Base-by-base conservation (phyloP, 176 grass and related monocot genomes). In the Chrysopogon serrulatus region DNA sequence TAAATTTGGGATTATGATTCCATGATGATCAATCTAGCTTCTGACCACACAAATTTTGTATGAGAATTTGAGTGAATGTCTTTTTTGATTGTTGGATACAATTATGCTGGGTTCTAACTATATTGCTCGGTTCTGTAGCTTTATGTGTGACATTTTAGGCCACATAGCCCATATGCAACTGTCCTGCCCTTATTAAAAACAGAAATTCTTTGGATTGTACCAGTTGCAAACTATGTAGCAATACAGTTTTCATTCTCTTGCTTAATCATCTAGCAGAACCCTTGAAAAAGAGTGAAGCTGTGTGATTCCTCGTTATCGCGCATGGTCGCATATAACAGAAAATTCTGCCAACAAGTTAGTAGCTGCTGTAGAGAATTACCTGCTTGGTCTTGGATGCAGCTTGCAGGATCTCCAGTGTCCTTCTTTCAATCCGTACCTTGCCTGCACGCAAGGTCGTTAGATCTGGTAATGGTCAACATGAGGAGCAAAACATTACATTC, bases 341-440 rank as follows among this genome's bases (percentile, higher is more conserved):
- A 57, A 76, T 47, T 36, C 15, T 2, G 62, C 26, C 45, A 45
- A 79, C 10, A 31, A 65, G 26, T 73, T 18, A 60, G 62, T 23
- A 24, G 33, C 41, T 23, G 32, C 2, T 61, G 3, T 64, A 54
- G 36, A 49, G 8, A 36, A 27, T 77, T 94, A 94, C 91, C 89
- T 91, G 61, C 31, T 91, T 92, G 68, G 74, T 42, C 49, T 78
- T 94, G 65, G 91, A 90, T 75, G 86, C 91, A 75, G 73, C 74
- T 16, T 90, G 73, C 34, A 94, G 77, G 63, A 94, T 86, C 71
- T 85, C 83, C 69, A 97, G 47, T 31, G 84, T 90, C 91, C 85
- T 48, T 90, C 30, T 97, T 36, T 88, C 34, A 97, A 74, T 13
- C 94, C 89, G 5, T 97, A 93, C 44, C 86, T 61, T 8, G 90